Conservation (phyloP, 2,329 filamentous ascomycete species). For the Neodidymelliopsis sp. region DNA sequence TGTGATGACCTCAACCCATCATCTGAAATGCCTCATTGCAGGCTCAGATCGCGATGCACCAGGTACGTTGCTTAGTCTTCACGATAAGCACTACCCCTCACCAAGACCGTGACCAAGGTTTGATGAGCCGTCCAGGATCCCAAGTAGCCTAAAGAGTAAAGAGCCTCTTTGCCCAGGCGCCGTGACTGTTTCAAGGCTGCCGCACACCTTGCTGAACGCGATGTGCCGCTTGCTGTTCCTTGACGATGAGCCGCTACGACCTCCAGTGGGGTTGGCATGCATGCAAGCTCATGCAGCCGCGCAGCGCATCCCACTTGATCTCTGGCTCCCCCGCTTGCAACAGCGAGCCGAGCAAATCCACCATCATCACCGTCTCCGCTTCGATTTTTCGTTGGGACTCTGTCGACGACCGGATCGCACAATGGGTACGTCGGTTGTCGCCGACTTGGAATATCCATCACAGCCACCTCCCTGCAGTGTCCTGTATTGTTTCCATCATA, state of each 20-base stretch:
- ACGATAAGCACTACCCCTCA: slow-evolving; percentile 11
- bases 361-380: slow-evolving; percentile 17
- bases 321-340: slow-evolving; percentile 7
- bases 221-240: slow-evolving; percentile 10
- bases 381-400: slow-evolving; percentile 4
- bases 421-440: slow-evolving; percentile 10
- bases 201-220: slow-evolving; percentile 3
- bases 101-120: slow-evolving; percentile 4
- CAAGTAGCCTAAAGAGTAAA: no score
- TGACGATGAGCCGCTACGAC: slow-evolving; percentile 16
- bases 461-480: slow-evolving; percentile 32
- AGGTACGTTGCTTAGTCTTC: not conserved
- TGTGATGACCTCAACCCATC: not conserved
- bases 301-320: slow-evolving; percentile 8
- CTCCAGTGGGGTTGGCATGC: slow-evolving; percentile 5
- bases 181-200: slow-evolving; percentile 1
- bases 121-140: not conserved
- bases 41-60: no score
- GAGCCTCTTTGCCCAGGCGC: not conserved
- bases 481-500: slow-evolving; percentile 17
- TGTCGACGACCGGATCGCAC: slow-evolving; percentile 1
- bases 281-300: slow-evolving; percentile 17
- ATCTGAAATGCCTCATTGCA: slow-evolving; percentile 10
- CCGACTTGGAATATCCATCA: slow-evolving; percentile 13
- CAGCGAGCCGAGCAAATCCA: slow-evolving; percentile 23